A percentile compares a stretch with the other conserved stretches of the same genome.
These are phyloP conservation scores for Pythium dissimile DNA, from an alignment of 352 stramenopile species.

Conservation along the genomic window DNA sequence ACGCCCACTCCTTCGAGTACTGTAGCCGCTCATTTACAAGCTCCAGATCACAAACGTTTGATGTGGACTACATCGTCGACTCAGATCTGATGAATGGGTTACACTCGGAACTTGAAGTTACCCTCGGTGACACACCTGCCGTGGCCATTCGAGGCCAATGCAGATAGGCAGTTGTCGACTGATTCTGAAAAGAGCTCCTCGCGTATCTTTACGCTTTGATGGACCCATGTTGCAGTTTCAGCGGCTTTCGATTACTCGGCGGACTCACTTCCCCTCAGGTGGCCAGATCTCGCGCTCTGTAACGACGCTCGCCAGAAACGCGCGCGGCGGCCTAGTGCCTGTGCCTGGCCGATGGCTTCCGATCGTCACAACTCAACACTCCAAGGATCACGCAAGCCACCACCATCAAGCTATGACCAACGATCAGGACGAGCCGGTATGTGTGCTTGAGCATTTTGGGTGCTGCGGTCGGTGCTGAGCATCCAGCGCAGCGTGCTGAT, in stretches of 20 bases:
- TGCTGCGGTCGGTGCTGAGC: no score
- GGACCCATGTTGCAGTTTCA: conserved; percentile 19
- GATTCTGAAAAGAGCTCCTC: background rate
- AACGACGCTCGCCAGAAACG: conserved; percentile 15
- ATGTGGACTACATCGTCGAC: no score
- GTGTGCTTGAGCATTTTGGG: no score
- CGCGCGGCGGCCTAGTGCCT: background rate
- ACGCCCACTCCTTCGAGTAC: background rate
- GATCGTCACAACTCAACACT: conserved; percentile 5
- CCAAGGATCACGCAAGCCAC: conserved; percentile 2
- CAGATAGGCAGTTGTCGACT: no score
- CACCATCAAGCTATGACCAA: conserved; percentile 9
- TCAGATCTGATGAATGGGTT: background rate
- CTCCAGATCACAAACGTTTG: background rate
- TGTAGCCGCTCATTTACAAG: background rate
- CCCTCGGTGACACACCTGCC: conserved; percentile 5
- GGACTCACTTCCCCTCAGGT: background rate
- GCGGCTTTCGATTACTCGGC: background rate
- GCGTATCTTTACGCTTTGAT: conserved; percentile 22
- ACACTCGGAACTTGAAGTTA: conserved; percentile 15
- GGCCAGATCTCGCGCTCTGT: background rate
- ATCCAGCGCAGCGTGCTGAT: no score
- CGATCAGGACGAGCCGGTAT: conserved; percentile 14
- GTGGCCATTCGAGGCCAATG: no score
- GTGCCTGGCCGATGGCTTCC: background rate